Base-by-base conservation (phyloP, 2,329 filamentous ascomycete genomes). In the Chrysosporium queenslandicum region DNA sequence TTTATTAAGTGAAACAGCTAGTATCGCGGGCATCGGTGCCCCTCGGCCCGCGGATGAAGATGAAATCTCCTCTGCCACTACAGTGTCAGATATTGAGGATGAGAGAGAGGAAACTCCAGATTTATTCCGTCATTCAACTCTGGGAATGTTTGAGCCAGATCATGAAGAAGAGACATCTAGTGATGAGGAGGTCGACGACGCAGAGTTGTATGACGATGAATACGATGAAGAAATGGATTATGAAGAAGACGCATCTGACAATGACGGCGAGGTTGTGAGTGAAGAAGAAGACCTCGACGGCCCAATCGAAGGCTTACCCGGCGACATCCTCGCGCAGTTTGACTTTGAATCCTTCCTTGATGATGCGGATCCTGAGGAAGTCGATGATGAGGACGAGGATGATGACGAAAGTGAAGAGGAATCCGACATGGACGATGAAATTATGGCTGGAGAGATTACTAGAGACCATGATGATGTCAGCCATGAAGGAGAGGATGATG, bases 101-200 rank as follows among this genome's bases (percentile, higher is more conserved):
- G 84, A 87, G 52, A 83, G 89, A 41, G 89, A 95, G 68, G 92
- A 97, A 66, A 98, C 94, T 4, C 92, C 94, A 27, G 92, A 98
- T 70, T 77, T 98, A 18, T 97, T 96, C 73, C 86, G 94, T 50
- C 95, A 97, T 68, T 97, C 92, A 1, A 88, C 94, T 1, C 75
- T 98, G 20, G 91, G 92, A 46, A 94, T 97, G 82, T 83, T 96
- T 50, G 92, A 97, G 66, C 84, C 86, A 58, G 81, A 83, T 46
- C 81, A 85, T 53, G 85, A 89, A 55, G 84, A 87, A 55, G 87
- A 91, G 57, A 89, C 87, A 46, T 88, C 86, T 30, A 86, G 87
- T 29, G 83, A 82, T 56, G 74, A 73, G 11, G 75, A 75, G 12
- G 78, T 77, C 54, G 88, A 89, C 43, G 86, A 90, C 52, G 87